Evolutionary conservation across 495 filamentous ascomycete genomes (phyloP).

Genomic region (Talaromyces adpressus): DNA sequence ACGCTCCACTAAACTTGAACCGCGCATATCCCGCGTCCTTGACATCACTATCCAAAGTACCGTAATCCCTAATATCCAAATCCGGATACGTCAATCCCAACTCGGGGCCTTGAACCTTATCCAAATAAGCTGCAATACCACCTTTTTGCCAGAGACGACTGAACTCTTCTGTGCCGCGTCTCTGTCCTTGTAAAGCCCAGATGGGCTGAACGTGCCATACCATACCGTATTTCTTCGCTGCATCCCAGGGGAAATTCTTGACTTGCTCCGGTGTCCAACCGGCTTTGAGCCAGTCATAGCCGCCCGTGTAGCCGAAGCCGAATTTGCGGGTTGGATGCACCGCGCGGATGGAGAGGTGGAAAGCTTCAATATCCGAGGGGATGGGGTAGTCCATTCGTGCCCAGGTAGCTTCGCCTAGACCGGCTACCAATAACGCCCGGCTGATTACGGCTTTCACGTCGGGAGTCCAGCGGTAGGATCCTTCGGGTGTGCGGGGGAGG

Average conservation of each 20-base stretch:
- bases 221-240: neutral
- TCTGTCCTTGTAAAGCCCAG: neutral
- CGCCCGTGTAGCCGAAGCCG: too few relatives aligned
- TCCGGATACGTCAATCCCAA: neutral
- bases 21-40: neutral
- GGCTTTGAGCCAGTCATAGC: neutral
- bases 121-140: neutral
- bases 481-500: neutral
- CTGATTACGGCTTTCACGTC: neutral
- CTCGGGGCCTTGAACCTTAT: neutral
- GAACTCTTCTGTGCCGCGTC: neutral
- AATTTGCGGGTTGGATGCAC: too few relatives aligned
- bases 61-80: neutral
- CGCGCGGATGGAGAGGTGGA: too few relatives aligned
- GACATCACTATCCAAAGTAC: neutral
- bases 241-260: neutral
- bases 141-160: neutral
- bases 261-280: neutral
- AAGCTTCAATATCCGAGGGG: too few relatives aligned
- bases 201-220: slow-evolving; percentile 1
- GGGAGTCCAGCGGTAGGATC: neutral
- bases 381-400: too few relatives aligned
- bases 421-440: too few relatives aligned
- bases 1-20: neutral
- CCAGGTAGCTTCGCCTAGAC: too few relatives aligned